phyloP scores from a whole-genome alignment of 495 filamentous ascomycete species.

The Margaritispora aquatica region DNA sequence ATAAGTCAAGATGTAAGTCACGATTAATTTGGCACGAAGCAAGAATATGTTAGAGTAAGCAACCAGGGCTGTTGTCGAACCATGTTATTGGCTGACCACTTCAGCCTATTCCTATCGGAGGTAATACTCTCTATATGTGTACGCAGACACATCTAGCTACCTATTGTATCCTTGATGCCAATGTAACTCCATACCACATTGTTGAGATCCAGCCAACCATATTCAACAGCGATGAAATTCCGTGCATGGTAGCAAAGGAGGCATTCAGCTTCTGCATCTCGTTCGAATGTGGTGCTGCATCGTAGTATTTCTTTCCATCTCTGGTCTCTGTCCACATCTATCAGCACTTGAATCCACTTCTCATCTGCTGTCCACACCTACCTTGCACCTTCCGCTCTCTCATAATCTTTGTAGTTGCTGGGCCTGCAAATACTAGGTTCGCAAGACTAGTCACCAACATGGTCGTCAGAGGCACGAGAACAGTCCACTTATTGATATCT shows the following conservation, averaged over 20 bases:
- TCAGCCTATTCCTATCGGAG: no score
- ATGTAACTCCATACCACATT: conserved; percentile 61
- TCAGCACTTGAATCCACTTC: background rate
- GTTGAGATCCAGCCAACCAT: conserved; percentile 59
- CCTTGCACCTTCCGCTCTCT: conserved; percentile 68
- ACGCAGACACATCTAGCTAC: no score
- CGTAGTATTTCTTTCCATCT: conserved; percentile 80
- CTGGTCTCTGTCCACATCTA: conserved; percentile 44
- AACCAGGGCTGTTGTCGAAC: no score
- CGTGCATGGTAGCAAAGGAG: conserved; percentile 72
- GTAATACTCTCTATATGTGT: no score
- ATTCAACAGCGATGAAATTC: conserved; percentile 69
- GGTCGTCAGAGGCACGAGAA: conserved; percentile 57
- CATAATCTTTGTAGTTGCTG: conserved; percentile 67
- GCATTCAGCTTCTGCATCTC: conserved; percentile 81
- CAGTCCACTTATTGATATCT: conserved; percentile 46
- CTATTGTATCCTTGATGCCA: conserved; percentile 16
- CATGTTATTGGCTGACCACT: no score
- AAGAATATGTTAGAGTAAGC: no score
- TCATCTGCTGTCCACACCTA: conserved; percentile 25
- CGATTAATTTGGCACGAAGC: no score
- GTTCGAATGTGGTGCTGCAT: conserved; percentile 64
- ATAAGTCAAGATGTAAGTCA: no score
- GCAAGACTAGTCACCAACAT: conserved; percentile 56
- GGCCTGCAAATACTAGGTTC: conserved; percentile 65